Conservation (phyloP, 2,329 filamentous ascomycete genomes). For the Fusarium devonianum region DNA sequence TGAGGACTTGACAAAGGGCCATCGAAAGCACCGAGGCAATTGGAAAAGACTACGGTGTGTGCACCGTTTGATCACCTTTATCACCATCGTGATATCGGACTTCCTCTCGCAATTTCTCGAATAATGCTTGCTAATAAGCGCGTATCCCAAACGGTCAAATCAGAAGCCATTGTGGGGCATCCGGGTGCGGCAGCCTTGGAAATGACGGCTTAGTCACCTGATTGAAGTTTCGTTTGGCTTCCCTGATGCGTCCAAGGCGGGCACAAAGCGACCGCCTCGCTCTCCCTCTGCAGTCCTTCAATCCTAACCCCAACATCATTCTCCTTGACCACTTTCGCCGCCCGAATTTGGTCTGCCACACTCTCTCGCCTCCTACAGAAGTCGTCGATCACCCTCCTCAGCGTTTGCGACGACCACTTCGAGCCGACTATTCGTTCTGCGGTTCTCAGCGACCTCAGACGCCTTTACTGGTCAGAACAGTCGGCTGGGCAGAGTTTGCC, state of each 20-base stretch:
- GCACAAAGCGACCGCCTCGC: constrained; percentile 23
- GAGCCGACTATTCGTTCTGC: constrained; percentile 50
- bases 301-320: constrained; percentile 39
- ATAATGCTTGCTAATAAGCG: no score
- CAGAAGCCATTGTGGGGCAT: background rate
- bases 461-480: constrained; percentile 68
- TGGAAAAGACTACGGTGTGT: no score
- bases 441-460: constrained; percentile 54
- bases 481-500: constrained; percentile 44
- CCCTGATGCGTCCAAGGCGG: constrained; percentile 16
- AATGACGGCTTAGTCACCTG: constrained; percentile 24
- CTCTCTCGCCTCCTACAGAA: constrained; percentile 36
- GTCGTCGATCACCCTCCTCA: constrained; percentile 24
- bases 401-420: constrained; percentile 43
- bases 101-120: no score
- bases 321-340: constrained; percentile 44
- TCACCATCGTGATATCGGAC: no score
- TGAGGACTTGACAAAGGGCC: background rate
- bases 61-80: no score
- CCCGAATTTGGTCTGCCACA: constrained; percentile 46
- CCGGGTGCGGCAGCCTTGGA: constrained; percentile 1
- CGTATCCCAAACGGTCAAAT: background rate
- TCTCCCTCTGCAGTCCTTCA: constrained; percentile 25
- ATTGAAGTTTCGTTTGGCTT: constrained; percentile 1
- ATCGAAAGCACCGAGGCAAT: background rate